Percentiles rank a stretch among this genome's conserved stretches.
Evolutionary conservation across 768 basidiomycete genomes (phyloP).

Genomic region (Leccinum arenicola): DNA sequence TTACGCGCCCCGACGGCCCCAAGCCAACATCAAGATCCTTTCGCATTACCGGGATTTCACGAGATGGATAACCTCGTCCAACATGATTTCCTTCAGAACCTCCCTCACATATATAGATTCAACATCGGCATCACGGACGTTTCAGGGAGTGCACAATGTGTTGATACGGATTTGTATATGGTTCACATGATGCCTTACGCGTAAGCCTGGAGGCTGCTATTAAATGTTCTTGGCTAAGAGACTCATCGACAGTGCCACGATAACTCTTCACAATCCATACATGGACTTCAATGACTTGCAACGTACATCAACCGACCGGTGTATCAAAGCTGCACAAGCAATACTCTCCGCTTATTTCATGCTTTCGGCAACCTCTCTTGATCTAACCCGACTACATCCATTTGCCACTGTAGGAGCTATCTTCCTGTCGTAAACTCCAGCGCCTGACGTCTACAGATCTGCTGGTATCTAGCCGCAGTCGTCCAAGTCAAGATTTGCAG

Average conservation of each 20-base stretch:
- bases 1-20: slow-evolving; percentile 63
- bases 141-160: slow-evolving; percentile 48
- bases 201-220: slow-evolving; percentile 39
- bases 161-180: slow-evolving; percentile 86
- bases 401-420: slow-evolving; percentile 67
- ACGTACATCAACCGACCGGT: slow-evolving; percentile 64
- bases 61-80: slow-evolving; percentile 69
- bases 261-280: slow-evolving; percentile 84
- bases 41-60: slow-evolving; percentile 60
- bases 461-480: slow-evolving; percentile 89
- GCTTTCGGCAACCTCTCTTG: slow-evolving; percentile 78
- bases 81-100: slow-evolving; percentile 62
- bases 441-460: slow-evolving; percentile 51
- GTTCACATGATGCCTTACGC: slow-evolving; percentile 85
- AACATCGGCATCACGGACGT: slow-evolving; percentile 60
- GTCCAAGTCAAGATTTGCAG: slow-evolving; percentile 86
- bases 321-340: slow-evolving; percentile 69
- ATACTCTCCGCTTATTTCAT: slow-evolving; percentile 76
- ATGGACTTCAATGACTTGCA: slow-evolving; percentile 69
- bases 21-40: slow-evolving; percentile 73
- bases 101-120: slow-evolving; percentile 67
- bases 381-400: slow-evolving; percentile 76
- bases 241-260: slow-evolving; percentile 59
- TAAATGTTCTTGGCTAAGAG: slow-evolving; percentile 8
- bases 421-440: slow-evolving; percentile 7